A percentile compares a stretch with the other conserved stretches of the same genome.
These are phyloP conservation scores for Boletus reticulatus DNA, from an alignment of 768 basidiomycete genomes.

Conservation along the genomic window DNA sequence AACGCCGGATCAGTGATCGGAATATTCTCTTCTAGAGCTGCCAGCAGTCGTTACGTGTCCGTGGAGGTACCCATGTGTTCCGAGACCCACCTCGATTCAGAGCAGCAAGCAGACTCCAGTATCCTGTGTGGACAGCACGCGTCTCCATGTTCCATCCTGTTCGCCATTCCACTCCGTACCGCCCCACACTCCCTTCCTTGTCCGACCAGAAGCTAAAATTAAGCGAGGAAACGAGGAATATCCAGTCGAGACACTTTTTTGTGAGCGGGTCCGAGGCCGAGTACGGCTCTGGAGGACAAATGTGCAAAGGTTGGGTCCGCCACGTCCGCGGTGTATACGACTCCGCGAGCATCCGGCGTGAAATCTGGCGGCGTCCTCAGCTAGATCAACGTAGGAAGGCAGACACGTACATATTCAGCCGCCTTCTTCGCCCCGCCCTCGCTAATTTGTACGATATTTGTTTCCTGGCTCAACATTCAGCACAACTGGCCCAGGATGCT, in stretches of 20 bases:
- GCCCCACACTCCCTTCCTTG: conserved; percentile 49
- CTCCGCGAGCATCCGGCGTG: conserved; percentile 52
- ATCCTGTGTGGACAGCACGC: conserved; percentile 69
- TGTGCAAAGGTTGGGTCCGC: conserved; percentile 66
- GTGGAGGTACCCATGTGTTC: no score
- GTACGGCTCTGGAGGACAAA: conserved; percentile 68
- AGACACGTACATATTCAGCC: conserved; percentile 55
- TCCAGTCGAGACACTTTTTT: conserved; percentile 70
- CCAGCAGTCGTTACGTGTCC: background rate
- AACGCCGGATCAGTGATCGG: conserved; percentile 79
- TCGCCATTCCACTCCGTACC: conserved; percentile 81
- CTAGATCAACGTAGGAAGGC: conserved; percentile 2
- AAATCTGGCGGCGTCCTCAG: conserved; percentile 48
- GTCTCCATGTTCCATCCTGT: conserved; percentile 57
- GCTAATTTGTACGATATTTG: conserved; percentile 57
- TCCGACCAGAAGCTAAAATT: conserved; percentile 93
- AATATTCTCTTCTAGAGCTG: conserved; percentile 74
- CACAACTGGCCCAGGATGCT: background rate
- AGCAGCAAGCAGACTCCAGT: conserved; percentile 84
- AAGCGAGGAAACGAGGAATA: conserved; percentile 81
- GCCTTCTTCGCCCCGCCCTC: conserved; percentile 60
- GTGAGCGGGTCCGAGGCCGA: conserved; percentile 51
- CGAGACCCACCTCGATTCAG: conserved; percentile 65
- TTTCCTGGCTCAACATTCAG: conserved; percentile 41
- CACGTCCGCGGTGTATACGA: conserved; percentile 79